phyloP scores from a whole-genome alignment of 805 yeast genomes.

The Kodamaea kakaduensis region DNA sequence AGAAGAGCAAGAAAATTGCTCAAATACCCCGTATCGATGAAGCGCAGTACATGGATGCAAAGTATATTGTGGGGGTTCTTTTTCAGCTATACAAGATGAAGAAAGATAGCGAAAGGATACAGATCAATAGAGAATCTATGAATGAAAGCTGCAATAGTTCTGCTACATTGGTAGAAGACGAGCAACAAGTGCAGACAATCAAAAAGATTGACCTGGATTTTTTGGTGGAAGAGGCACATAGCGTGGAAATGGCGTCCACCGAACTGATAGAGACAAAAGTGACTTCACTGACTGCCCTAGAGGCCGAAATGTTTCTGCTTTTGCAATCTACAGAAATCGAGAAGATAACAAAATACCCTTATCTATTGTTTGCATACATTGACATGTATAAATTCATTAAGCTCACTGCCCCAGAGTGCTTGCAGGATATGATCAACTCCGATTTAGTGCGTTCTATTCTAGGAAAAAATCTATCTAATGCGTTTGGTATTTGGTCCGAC shows the following conservation, averaged over 20 bases:
- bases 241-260: too few relatives aligned
- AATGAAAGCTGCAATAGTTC: too few relatives aligned
- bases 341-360: slow-evolving; percentile 45
- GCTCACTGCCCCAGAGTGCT: slow-evolving; percentile 26
- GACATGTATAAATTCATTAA: slow-evolving; percentile 46
- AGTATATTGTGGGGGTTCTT: slow-evolving; percentile 42
- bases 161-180: too few relatives aligned
- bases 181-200: too few relatives aligned
- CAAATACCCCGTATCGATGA: slow-evolving; percentile 43
- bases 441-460: slow-evolving; percentile 42
- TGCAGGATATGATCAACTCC: slow-evolving; percentile 36
- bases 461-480: slow-evolving; percentile 62
- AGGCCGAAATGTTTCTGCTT: slow-evolving; percentile 29
- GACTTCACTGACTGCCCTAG: too few relatives aligned
- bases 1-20: slow-evolving; percentile 14
- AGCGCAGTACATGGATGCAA: slow-evolving; percentile 49
- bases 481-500: slow-evolving; percentile 65
- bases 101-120: neutral
- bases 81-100: slow-evolving; percentile 24
- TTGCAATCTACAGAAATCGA: slow-evolving; percentile 52
- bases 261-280: slow-evolving; percentile 3
- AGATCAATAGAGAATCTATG: neutral
- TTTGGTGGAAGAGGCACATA: too few relatives aligned
- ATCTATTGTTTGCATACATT: slow-evolving; percentile 44
- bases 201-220: too few relatives aligned